Percentiles rank a stretch among this genome's conserved stretches.
Conservation (phyloP, 345 rosid genomes). For the Eucalyptus melliodora region DNA sequence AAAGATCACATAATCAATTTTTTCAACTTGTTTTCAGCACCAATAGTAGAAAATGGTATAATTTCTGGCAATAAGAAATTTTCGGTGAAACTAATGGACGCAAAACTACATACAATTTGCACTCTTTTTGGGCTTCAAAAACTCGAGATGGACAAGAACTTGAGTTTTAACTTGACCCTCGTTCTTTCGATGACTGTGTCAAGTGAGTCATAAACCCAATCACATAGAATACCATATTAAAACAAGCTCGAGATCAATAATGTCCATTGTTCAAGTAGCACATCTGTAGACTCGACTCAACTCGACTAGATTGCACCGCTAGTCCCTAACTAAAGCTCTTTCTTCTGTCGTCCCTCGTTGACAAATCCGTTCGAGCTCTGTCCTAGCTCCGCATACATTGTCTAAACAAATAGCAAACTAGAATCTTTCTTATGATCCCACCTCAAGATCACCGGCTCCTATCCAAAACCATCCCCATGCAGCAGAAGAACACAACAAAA, state of each 20-base stretch:
- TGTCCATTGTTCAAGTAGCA: neutral
- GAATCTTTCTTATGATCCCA: neutral
- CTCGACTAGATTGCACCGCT: fast-evolving
- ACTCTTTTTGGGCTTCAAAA: neutral
- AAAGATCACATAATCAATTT: neutral
- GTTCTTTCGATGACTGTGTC: fast-evolving
- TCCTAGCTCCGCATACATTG: neutral
- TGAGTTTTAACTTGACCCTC: neutral
- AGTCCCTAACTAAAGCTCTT: neutral
- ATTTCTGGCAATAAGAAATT: neutral
- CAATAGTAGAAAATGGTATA: neutral
- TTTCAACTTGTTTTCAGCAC: neutral
- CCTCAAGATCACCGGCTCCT: neutral
- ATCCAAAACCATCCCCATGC: neutral
- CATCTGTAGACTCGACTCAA: neutral
- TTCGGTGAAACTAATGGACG: neutral
- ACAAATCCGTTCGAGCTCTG: neutral
- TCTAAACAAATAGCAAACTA: neutral
- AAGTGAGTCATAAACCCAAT: neutral
- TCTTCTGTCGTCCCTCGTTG: neutral
- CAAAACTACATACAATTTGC: neutral
- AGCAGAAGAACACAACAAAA: neutral
- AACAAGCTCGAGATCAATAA: neutral
- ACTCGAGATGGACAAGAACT: neutral
- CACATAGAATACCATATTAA: neutral